Evolutionary conservation across 371 early-diverging fungal genomes (phyloP), one percentile per base, ranked within the genome.

Genomic region (Circinella umbellata): DNA sequence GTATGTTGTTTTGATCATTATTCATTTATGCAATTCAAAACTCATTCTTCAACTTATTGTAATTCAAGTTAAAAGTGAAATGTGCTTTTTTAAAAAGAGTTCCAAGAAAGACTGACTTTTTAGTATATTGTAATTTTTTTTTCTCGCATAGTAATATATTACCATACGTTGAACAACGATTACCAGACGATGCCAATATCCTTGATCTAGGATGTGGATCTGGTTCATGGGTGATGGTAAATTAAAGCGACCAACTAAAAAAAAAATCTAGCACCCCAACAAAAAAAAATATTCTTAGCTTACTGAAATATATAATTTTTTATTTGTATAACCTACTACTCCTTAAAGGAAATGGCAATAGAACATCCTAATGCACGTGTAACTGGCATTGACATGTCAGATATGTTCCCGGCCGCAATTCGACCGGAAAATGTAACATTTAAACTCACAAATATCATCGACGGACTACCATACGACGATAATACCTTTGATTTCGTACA

Each of bases 371-470:
- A 80, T 18, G 80, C 81, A 11, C 71, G 81, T 13, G 66, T 90
- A 46, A 76, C 73, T 15, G 90, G 90, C 14, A 67, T 88, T n/a
- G 88, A 90, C 68, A 81, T 87, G 71, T 64, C 80, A 8, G 77
- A 77, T 49, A 78, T 83, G 76, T 81, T 85, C 63, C 81, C 82
- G 9, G 68, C 76, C 3, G 71, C 75, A 15, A 81, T 81, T 37
- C 69, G 80, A 73, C 84, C 86, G 17, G 76, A 77, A 15, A 86
- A 86, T 51, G 80, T 78, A 1, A 69, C 65, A 48, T 86, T 86
- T 63, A 69, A 80, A 54, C 61, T 80, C 51, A 46, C 36, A 13
- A 79, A 86, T 72, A 62, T 80, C 1, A 36, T 82, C 0, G 70
- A 78, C 7, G 81, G 83, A 10, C 49, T 86, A 49, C 84, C 86